These are phyloP conservation scores for Lantana camara DNA, from an alignment of 257 asterid genomes.

Conservation along the genomic window DNA sequence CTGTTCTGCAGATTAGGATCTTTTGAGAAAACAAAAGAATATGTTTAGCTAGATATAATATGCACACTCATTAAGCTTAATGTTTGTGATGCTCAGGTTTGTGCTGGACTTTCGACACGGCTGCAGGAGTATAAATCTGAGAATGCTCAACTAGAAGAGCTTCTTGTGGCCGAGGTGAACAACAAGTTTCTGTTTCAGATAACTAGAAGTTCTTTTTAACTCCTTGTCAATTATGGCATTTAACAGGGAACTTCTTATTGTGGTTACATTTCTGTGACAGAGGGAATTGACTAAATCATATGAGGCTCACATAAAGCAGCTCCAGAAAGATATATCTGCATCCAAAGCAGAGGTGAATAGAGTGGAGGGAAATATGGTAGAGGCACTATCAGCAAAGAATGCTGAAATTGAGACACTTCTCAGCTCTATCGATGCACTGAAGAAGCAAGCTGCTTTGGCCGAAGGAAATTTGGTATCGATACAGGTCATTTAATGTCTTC, in stretches of 20 bases:
- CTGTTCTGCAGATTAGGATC: conserved; percentile 19
- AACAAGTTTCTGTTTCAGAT: conserved; percentile 24
- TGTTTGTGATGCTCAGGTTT: conserved; percentile 59
- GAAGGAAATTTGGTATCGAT: conserved; percentile 91
- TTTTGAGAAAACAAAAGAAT: conserved; percentile 21
- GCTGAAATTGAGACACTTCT: conserved; percentile 92
- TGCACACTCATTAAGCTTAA: background rate
- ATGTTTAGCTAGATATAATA: too few relatives aligned
- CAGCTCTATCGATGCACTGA: conserved; percentile 71
- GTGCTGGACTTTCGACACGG: conserved; percentile 99
- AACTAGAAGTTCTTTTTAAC: conserved; percentile 11
- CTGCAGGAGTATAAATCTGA: conserved; percentile 98
- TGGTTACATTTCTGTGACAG: conserved; percentile 50
- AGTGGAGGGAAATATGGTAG: conserved; percentile 82
- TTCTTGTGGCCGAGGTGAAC: conserved; percentile 89
- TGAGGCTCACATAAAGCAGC: conserved; percentile 82
- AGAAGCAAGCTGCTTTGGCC: conserved; percentile 90
- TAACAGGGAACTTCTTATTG: conserved; percentile 23
- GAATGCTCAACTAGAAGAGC: conserved; percentile 97
- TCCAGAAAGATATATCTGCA: conserved; percentile 71
- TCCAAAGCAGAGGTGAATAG: conserved; percentile 81
- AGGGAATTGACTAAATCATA: conserved; percentile 90
- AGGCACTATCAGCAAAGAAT: conserved; percentile 93
- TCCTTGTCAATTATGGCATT: conserved; percentile 20
- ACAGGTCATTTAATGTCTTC: conserved; percentile 57